Conservation (phyloP, 2,329 filamentous ascomycete species). For the Neurospora crassa region DNA sequence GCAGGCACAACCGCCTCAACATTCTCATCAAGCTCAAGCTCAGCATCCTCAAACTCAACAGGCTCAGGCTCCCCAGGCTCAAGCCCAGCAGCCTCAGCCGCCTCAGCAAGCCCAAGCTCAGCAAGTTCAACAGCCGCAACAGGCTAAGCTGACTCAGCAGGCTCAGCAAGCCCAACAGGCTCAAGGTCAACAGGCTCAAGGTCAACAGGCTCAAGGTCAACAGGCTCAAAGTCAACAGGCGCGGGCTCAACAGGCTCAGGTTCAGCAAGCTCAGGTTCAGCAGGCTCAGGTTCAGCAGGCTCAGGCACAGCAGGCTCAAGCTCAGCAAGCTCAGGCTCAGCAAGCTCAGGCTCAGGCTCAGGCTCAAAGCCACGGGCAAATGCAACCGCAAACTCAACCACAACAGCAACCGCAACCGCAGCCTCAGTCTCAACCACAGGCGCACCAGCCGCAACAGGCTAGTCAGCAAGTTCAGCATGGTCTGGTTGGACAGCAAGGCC, state of each 20-base stretch:
- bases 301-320: neutral
- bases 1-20: neutral
- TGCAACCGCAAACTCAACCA: neutral
- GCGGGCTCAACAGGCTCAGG: neutral
- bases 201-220: neutral
- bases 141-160: neutral
- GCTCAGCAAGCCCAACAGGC: neutral
- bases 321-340: neutral
- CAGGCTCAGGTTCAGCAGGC: neutral
- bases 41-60: neutral
- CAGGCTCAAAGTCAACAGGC: neutral
- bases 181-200: neutral
- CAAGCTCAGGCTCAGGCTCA: neutral
- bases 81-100: slow-evolving; percentile 6
- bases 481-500: neutral
- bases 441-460: neutral
- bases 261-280: neutral
- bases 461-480: neutral
- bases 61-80: slow-evolving; percentile 2
- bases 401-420: neutral
- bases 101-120: slow-evolving; percentile 7
- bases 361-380: neutral
- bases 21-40: neutral
- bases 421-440: neutral
- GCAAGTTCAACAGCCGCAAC: neutral